Conservation (phyloP, 1,284 basidiomycete species). For the Stereum hirsutum region DNA sequence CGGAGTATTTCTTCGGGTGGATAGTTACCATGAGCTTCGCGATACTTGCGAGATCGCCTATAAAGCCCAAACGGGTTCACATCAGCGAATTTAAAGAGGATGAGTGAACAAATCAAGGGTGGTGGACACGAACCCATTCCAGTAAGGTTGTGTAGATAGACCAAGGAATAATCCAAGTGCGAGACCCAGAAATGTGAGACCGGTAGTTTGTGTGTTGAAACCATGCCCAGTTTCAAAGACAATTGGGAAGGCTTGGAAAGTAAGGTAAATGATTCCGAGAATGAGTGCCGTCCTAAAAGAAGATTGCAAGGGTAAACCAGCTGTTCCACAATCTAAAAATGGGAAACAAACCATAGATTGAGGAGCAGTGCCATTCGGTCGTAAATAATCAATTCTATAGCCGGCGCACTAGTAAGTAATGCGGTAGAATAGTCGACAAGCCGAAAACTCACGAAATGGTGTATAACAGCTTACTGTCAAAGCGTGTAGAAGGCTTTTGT, state of each 20-base stretch:
- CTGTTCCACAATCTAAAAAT: too few species aligned
- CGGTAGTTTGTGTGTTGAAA: conserved; percentile 52
- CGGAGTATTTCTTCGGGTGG: conserved; percentile 65
- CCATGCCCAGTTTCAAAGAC: conserved; percentile 56
- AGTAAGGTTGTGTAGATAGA: conserved; percentile 48
- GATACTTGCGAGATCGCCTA: conserved; percentile 22
- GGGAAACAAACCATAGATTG: conserved; percentile 32
- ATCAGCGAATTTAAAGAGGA: not conserved
- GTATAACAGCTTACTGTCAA: conserved; percentile 33
- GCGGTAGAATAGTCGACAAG: not conserved
- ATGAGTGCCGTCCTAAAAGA: conserved; percentile 41
- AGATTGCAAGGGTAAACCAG: not conserved
- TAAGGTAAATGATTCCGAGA: conserved; percentile 69
- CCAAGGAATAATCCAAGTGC: conserved; percentile 58
- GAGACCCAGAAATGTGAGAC: conserved; percentile 65
- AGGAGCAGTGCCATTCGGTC: conserved; percentile 75
- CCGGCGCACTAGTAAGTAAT: not conserved
- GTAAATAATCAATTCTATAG: conserved; percentile 51
- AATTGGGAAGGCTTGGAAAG: conserved; percentile 65
- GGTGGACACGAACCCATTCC: conserved; percentile 38
- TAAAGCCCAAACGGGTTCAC: not conserved
- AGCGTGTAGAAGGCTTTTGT: conserved; percentile 28
- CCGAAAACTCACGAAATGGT: conserved; percentile 57
- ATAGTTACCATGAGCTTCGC: conserved; percentile 33
- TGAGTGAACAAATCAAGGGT: not conserved